Evolutionary conservation across 208 protist genomes (phyloP).

Genomic region (Blechomonas ayalai): DNA sequence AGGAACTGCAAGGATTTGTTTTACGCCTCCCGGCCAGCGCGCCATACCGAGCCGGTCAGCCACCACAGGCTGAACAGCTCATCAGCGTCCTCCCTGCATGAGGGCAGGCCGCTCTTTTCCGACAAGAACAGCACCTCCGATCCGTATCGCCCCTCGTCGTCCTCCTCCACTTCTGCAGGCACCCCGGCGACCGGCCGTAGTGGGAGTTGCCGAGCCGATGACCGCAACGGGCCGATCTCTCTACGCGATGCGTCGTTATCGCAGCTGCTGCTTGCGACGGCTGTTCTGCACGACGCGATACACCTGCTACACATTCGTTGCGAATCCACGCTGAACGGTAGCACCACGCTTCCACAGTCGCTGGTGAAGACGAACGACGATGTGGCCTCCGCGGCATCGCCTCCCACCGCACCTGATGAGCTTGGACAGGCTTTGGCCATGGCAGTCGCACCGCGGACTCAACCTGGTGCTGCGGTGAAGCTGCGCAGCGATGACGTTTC

Average conservation of each 20-base stretch:
- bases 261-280: conserved; percentile 39
- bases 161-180: background rate
- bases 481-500: conserved; percentile 5
- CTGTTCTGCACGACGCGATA: conserved; percentile 50
- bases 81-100: too few relatives aligned
- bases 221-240: conserved; percentile 9
- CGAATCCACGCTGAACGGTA: background rate
- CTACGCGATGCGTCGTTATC: conserved; percentile 21
- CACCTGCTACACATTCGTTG: conserved; percentile 10
- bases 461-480: background rate
- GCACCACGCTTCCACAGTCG: background rate
- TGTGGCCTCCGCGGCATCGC: background rate
- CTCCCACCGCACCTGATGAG: too few relatives aligned
- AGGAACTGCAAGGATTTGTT: conserved; percentile 15
- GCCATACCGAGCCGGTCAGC: background rate
- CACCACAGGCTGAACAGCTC: too few relatives aligned
- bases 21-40: too few relatives aligned
- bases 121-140: too few relatives aligned
- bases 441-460: too few relatives aligned
- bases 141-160: too few relatives aligned
- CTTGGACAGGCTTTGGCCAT: too few relatives aligned
- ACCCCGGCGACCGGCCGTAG: too few relatives aligned
- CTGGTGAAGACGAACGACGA: background rate
- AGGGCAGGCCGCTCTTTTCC: too few relatives aligned
- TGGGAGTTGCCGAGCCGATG: too few relatives aligned